Evolutionary conservation across 2,329 filamentous ascomycete species (phyloP), one percentile per base, ranked within the genome.

Genomic region (Botryotinia convoluta): DNA sequence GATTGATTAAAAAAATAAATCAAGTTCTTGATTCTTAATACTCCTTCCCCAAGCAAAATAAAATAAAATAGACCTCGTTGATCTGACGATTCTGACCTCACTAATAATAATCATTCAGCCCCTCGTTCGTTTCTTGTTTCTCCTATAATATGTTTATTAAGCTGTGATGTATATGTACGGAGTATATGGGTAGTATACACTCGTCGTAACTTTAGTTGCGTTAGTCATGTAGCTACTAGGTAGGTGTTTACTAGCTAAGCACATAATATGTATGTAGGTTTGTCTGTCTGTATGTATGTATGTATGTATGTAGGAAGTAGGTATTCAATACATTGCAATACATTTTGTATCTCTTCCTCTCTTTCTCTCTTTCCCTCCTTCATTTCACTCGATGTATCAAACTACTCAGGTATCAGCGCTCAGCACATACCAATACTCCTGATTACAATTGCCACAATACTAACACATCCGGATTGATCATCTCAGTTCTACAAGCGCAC

Each of bases 51-150:
- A 51, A 51, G 45, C 48, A 51, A n/a, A 60, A 37, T 20, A 35
- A 60, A 37, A 60, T 14, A 37, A 35, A 54, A n/a, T n/a, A 60
- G 32, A 60, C 8, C 35, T 37, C 59, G 59, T 61, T 61, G 59
- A 61, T 62, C 35, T 62, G 60, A 62, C n/a, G 51, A 57, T 57
- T 57, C 51, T 57, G n/a, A 57, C n/a, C 51, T 57, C 51, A 29
- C 51, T 57, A 57, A 29, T 29, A 57, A 54, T 54, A 54, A 37
- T 9, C 26, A 39, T n/a, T 42, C 60, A 62, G 60, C 60, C 35
- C 59, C 37, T 39, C 35, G 22, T 62, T 42, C 60, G 35, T 62
- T 62, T 62, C 60, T 62, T 39, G 60, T 62, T 62, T 62, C 51
- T 57, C 51, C 16, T 18, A 9, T 26, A 14, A n/a, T 39, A n/a